phyloP scores from a whole-genome alignment of 805 yeast genomes.

The Monosporozyma aquatica region DNA sequence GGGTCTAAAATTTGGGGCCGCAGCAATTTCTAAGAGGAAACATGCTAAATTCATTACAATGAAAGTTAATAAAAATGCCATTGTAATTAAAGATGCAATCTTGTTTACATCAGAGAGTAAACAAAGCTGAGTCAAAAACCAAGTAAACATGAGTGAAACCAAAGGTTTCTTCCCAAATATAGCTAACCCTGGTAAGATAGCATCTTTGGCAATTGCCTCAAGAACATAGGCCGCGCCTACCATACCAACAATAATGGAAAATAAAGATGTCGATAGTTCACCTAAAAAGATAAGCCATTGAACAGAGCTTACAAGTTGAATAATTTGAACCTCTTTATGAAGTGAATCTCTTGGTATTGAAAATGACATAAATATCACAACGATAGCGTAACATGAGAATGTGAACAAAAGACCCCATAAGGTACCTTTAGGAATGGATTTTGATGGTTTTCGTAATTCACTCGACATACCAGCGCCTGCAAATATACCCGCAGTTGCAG shows the following conservation, averaged over 20 bases:
- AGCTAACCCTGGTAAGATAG: constrained; percentile 70
- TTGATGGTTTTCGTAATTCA: constrained; percentile 75
- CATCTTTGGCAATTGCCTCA: constrained; percentile 86
- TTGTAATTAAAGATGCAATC: constrained; percentile 89
- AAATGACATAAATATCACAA: constrained; percentile 70
- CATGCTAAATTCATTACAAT: constrained; percentile 92
- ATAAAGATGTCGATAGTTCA: constrained; percentile 84
- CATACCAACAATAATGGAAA: constrained; percentile 90
- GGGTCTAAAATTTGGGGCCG: constrained; percentile 98
- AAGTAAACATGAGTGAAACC: constrained; percentile 61
- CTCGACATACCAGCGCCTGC: constrained; percentile 99
- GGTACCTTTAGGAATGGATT: constrained; percentile 90
- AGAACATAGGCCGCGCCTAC: constrained; percentile 90
- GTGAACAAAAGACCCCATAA: constrained; percentile 73
- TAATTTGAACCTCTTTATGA: constrained; percentile 69
- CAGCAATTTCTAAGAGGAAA: constrained; percentile 72
- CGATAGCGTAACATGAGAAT: constrained; percentile 66
- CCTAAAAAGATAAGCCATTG: constrained; percentile 69
- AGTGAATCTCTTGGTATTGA: constrained; percentile 75
- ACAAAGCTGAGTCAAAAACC: constrained; percentile 76
- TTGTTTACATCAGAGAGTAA: constrained; percentile 85
- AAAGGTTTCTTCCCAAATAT: constrained; percentile 59
- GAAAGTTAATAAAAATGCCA: constrained; percentile 96
- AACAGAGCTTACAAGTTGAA: constrained; percentile 70
- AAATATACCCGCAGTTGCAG: constrained; percentile 96